Conservation (phyloP, 2,329 filamentous ascomycete species). For the Gaeumannomyces sp. region DNA sequence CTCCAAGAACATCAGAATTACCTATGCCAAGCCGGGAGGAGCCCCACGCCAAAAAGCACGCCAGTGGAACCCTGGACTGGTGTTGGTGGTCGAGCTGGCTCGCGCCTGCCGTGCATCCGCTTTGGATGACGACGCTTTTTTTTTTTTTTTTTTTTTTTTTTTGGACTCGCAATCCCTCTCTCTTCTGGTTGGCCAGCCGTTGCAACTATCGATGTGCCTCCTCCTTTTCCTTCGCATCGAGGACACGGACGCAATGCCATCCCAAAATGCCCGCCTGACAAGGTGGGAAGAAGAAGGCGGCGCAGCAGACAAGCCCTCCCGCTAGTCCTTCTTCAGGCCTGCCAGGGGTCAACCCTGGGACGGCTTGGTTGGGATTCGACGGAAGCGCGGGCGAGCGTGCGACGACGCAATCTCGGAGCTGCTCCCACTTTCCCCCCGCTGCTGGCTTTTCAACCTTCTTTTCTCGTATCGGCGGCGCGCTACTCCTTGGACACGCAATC, state of each 20-base stretch:
- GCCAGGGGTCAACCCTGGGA: background rate
- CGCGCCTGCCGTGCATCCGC: too few species aligned
- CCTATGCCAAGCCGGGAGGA: background rate
- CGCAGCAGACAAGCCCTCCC: background rate
- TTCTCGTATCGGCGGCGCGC: background rate
- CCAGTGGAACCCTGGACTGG: background rate
- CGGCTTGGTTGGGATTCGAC: background rate
- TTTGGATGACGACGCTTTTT: background rate
- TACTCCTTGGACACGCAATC: background rate
- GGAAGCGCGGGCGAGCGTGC: too few species aligned
- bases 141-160: background rate
- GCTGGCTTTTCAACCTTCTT: background rate
- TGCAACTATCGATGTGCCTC: background rate
- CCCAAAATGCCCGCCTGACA: background rate
- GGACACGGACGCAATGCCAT: background rate
- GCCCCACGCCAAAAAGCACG: background rate
- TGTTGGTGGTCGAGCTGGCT: too few species aligned
- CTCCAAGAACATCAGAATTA: background rate
- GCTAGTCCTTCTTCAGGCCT: background rate
- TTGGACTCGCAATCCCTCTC: background rate
- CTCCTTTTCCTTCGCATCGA: background rate
- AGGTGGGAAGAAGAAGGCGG: too few species aligned
- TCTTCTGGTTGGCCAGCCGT: background rate
- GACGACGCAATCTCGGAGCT: background rate
- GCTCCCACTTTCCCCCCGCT: background rate